phyloP scores from a whole-genome alignment of 768 basidiomycete genomes.

The Russula olivacea region DNA sequence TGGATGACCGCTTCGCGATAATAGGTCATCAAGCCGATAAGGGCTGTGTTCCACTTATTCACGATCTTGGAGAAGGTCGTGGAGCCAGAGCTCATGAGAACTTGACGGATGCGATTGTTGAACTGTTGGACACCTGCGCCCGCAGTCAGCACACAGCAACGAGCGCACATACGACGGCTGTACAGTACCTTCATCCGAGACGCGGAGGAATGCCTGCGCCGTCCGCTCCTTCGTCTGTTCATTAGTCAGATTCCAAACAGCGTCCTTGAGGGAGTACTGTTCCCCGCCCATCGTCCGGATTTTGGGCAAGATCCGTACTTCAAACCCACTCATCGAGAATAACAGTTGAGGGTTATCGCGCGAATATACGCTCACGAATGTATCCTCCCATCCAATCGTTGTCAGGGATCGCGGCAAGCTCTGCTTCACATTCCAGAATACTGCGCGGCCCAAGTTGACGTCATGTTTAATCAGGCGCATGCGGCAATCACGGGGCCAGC shows the following conservation, averaged over 20 bases:
- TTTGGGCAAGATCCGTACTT: slow-evolving; percentile 95
- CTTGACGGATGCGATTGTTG: slow-evolving; percentile 94
- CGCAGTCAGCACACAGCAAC: slow-evolving; percentile 6
- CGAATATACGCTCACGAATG: slow-evolving; percentile 94
- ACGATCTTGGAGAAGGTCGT: slow-evolving; percentile 99
- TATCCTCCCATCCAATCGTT: slow-evolving; percentile 99
- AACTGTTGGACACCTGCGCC: slow-evolving; percentile 81
- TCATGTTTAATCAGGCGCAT: slow-evolving; percentile 99
- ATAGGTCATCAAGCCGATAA: slow-evolving; percentile 96
- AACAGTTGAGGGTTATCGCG: slow-evolving; percentile 96
- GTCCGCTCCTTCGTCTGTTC: slow-evolving; percentile 97
- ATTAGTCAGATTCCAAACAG: slow-evolving; percentile 95
- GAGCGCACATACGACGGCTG: background rate
- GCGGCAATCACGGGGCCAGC: slow-evolving; percentile 98
- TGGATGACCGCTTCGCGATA: slow-evolving; percentile 97
- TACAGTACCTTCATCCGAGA: slow-evolving; percentile 80
- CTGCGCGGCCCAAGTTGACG: slow-evolving; percentile 95
- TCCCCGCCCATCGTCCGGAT: slow-evolving; percentile 93
- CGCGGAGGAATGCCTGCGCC: slow-evolving; percentile 95
- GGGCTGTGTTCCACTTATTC: slow-evolving; percentile 95
- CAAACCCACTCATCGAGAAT: slow-evolving; percentile 99
- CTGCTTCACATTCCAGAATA: slow-evolving; percentile 99
- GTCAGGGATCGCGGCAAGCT: slow-evolving; percentile 91
- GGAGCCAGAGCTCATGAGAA: slow-evolving; percentile 97
- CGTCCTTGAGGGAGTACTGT: slow-evolving; percentile 93